These are phyloP conservation scores for Xylaria sp. DNA, from an alignment of 2,329 filamentous ascomycete genomes.

Conservation along the genomic window DNA sequence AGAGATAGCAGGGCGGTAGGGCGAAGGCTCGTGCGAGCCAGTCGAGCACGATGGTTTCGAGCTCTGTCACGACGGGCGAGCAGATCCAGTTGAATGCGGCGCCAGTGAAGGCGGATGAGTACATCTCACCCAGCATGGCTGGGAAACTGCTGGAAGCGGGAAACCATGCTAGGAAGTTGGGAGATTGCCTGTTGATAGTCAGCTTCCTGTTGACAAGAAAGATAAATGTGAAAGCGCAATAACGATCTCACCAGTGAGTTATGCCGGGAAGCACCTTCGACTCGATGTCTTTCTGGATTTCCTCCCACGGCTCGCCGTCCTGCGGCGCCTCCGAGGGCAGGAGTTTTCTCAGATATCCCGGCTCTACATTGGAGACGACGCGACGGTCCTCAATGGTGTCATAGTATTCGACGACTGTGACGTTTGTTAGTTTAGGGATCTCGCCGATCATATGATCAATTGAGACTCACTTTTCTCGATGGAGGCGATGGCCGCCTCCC, in stretches of 20 bases:
- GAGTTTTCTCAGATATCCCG: conserved; percentile 78
- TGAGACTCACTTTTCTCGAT: conserved; percentile 70
- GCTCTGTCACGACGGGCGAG: conserved; percentile 83
- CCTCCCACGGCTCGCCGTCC: conserved; percentile 66
- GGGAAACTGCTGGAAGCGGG: conserved; percentile 78
- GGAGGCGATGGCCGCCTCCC: conserved; percentile 67
- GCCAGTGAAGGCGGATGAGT: conserved; percentile 79
- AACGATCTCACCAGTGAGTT: conserved; percentile 65
- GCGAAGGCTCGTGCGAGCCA: conserved; percentile 76
- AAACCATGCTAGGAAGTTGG: conserved; percentile 95
- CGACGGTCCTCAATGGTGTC: conserved; percentile 63
- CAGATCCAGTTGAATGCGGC: conserved; percentile 98
- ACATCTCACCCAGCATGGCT: conserved; percentile 85
- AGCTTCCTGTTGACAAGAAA: not conserved
- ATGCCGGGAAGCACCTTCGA: conserved; percentile 83
- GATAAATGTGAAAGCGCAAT: not conserved
- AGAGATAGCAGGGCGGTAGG: conserved; percentile 69
- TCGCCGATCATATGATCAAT: not conserved
- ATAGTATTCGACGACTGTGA: conserved; percentile 74
- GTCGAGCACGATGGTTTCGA: conserved; percentile 89
- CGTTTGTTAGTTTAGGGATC: conserved; percentile 11
- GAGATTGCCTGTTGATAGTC: conserved; percentile 59
- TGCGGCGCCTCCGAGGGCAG: conserved; percentile 63
- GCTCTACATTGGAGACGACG: conserved; percentile 72
- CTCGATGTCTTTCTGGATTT: conserved; percentile 79